A percentile compares a stretch with the other conserved stretches of the same genome.
Evolutionary conservation across 2,329 filamentous ascomycete genomes (phyloP).

Genomic region (Trichoderma sp.): DNA sequence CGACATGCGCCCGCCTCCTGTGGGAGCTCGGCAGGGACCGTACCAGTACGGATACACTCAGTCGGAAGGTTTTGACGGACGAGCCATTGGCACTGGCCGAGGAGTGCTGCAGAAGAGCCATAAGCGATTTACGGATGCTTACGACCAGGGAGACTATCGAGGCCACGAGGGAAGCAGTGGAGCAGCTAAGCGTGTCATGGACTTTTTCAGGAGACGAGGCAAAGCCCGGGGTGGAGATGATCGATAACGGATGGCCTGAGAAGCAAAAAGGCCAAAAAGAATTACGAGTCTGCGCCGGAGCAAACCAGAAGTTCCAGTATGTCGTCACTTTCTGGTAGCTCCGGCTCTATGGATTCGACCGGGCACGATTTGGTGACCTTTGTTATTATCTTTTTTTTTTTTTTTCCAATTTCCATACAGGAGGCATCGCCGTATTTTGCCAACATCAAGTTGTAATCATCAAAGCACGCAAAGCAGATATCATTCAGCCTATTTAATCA

Average conservation of each 20-base stretch:
- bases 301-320: not conserved
- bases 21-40: slow-evolving; percentile 39
- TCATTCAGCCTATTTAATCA: slow-evolving; percentile 19
- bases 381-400: slow-evolving; percentile 1
- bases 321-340: not conserved
- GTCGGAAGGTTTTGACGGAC: slow-evolving; percentile 42
- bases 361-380: not conserved
- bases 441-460: slow-evolving; percentile 19
- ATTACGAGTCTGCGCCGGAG: not conserved
- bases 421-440: slow-evolving; percentile 11
- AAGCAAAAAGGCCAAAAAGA: not conserved
- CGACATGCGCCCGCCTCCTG: slow-evolving; percentile 45
- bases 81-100: slow-evolving; percentile 40
- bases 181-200: slow-evolving; percentile 91
- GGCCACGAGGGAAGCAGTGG: slow-evolving; percentile 79
- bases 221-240: slow-evolving; percentile 65
- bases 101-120: slow-evolving; percentile 77
- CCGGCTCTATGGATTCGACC: not conserved
- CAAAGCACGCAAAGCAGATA: slow-evolving; percentile 18
- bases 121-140: slow-evolving; percentile 85
- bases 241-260: slow-evolving; percentile 31
- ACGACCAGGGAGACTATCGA: slow-evolving; percentile 66
- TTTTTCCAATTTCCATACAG: slow-evolving; percentile 1
- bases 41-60: slow-evolving; percentile 44
- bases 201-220: slow-evolving; percentile 89